A percentile compares a stretch with the other conserved stretches of the same genome.
These are phyloP conservation scores for Meyerozyma smithsonii DNA, from an alignment of 1,139 yeast genomes.

Conservation along the genomic window DNA sequence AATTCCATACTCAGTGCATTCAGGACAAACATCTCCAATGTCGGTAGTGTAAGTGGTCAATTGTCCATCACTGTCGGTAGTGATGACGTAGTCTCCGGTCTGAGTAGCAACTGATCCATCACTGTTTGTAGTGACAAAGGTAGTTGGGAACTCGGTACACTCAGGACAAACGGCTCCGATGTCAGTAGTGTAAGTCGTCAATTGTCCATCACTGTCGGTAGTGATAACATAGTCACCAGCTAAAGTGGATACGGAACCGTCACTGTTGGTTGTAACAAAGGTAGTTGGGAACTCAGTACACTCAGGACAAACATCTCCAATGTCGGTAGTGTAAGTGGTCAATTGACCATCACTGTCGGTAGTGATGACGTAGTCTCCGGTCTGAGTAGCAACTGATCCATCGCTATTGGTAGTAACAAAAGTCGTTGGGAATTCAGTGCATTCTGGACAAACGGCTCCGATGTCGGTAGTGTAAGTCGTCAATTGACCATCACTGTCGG, in stretches of 20 bases:
- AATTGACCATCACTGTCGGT: slow-evolving; percentile 2
- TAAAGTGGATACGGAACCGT: not conserved
- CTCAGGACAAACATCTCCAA: not conserved
- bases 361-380: slow-evolving; percentile 1
- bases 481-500: no score
- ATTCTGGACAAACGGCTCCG: not conserved
- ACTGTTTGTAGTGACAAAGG: slow-evolving; percentile 6
- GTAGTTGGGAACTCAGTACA: slow-evolving; percentile 1
- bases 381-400: slow-evolving; percentile 2
- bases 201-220: not conserved
- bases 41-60: not conserved
- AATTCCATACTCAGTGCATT: not conserved
- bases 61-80: slow-evolving; percentile 3
- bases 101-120: slow-evolving; percentile 7
- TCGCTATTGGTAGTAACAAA: slow-evolving; percentile 3
- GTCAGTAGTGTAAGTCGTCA: slow-evolving; percentile 3
- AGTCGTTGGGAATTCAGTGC: not conserved
- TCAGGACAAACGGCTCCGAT: not conserved
- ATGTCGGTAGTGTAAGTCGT: no score
- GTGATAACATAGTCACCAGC: not conserved
- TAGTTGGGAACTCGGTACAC: slow-evolving; percentile 7
- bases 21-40: not conserved
- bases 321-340: not conserved
- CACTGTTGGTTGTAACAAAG: slow-evolving; percentile 2
- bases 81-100: slow-evolving; percentile 6